phyloP scores from a whole-genome alignment of 2,329 filamentous ascomycete genomes.

The Botryotinia calthae region DNA sequence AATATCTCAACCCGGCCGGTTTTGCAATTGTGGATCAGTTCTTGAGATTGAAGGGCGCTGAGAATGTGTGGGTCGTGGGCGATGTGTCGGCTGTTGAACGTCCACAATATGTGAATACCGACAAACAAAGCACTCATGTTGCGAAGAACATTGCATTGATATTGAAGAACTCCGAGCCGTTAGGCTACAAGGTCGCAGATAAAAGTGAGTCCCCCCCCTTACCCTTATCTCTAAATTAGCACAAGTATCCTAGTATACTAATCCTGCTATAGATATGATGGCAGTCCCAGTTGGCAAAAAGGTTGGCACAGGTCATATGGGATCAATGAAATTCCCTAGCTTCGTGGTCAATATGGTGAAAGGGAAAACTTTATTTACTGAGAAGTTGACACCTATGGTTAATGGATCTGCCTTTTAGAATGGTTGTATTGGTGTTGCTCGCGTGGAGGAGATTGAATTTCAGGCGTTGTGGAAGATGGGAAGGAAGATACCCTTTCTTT shows the following conservation, averaged over 20 bases:
- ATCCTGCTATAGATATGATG: constrained; percentile 22
- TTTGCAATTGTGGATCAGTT: constrained; percentile 52
- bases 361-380: constrained; percentile 33
- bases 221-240: not conserved
- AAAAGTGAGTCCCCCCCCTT: constrained; percentile 14
- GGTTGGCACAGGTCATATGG: constrained; percentile 37
- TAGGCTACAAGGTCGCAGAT: constrained; percentile 28
- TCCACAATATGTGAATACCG: constrained; percentile 28
- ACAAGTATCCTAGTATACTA: not conserved
- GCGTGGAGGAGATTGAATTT: no score
- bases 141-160: constrained; percentile 32
- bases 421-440: not conserved
- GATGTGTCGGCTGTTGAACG: constrained; percentile 32
- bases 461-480: not conserved
- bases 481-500: not conserved
- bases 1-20: constrained; percentile 46
- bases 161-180: constrained; percentile 23
- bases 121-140: constrained; percentile 30
- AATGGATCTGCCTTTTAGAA: constrained; percentile 28
- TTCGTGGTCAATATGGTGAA: constrained; percentile 32
- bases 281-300: constrained; percentile 44
- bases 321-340: constrained; percentile 31
- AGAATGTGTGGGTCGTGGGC: constrained; percentile 37
- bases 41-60: constrained; percentile 46
- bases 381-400: constrained; percentile 27